A percentile compares a stretch with the other conserved stretches of the same genome.
These are phyloP conservation scores for Ceratocystis destructans DNA, from an alignment of 2,329 filamentous ascomycete genomes.

Conservation along the genomic window DNA sequence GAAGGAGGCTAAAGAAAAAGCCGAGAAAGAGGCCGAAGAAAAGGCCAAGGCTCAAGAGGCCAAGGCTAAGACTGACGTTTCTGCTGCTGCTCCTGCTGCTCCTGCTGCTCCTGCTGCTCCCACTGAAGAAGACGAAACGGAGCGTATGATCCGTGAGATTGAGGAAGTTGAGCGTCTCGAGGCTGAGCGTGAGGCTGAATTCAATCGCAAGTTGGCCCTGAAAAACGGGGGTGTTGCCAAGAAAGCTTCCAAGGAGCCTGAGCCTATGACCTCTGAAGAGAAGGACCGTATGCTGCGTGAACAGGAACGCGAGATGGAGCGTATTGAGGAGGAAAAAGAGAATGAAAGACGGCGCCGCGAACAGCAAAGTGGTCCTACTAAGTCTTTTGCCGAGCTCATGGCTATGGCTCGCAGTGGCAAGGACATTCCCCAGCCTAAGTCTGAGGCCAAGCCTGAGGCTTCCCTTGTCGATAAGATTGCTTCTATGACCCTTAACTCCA, in stretches of 20 bases:
- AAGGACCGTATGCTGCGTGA: slow-evolving; percentile 55
- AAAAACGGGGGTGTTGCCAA: slow-evolving; percentile 39
- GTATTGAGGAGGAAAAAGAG: slow-evolving; percentile 49
- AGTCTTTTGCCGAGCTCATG: slow-evolving; percentile 34
- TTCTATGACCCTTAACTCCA: slow-evolving; percentile 36
- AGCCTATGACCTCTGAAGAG: slow-evolving; percentile 35
- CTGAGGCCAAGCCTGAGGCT: slow-evolving; percentile 1
- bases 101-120: slow-evolving; percentile 26
- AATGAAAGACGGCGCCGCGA: slow-evolving; percentile 42
- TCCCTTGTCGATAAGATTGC: slow-evolving; percentile 37
- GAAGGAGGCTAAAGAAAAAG: slow-evolving; percentile 23
- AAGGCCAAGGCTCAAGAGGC: slow-evolving; percentile 25
- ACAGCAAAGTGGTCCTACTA: slow-evolving; percentile 39
- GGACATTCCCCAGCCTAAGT: slow-evolving; percentile 20
- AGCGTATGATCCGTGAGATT: slow-evolving; percentile 49
- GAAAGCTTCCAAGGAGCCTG: slow-evolving; percentile 25
- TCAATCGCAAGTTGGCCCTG: slow-evolving; percentile 34
- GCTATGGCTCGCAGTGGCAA: slow-evolving; percentile 30
- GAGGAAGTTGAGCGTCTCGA: slow-evolving; percentile 35
- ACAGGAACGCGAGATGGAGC: slow-evolving; percentile 58
- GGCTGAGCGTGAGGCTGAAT: slow-evolving; percentile 36
- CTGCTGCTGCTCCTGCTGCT: slow-evolving; percentile 25
- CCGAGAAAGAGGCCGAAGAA: slow-evolving; percentile 21
- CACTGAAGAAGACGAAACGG: slow-evolving; percentile 40
- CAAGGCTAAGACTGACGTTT: slow-evolving; percentile 19